Evolutionary conservation across 2,329 filamentous ascomycete genomes (phyloP), one percentile per base, ranked within the genome.

Genomic region (Passalora sequoiae): DNA sequence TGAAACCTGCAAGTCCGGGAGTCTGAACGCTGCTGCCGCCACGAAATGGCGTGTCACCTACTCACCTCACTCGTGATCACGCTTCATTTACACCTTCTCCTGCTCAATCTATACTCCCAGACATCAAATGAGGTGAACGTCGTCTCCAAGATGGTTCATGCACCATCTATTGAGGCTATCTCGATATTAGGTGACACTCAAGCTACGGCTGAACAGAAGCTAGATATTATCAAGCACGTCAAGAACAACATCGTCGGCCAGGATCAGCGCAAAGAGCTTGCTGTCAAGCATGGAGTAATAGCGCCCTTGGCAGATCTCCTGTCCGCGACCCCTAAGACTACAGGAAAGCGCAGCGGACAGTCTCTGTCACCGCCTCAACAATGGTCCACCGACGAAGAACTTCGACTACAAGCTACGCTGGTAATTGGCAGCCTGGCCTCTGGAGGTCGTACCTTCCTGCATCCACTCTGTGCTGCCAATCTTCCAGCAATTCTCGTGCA

Each of bases 161-260:
- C 40, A 31, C 39, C 44, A 22, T 45, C 50, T 10, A 27, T 43
- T 16, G 43, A 46, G 6, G 43, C 38, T 19, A 46, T 41, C 30
- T 35, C 43, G 2, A 16, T 16, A 1, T 20, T 46, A 35, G 38
- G 46, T 30, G 50, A 56, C 43, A 36, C 53, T 31, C 42, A 48
- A 16, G 39, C 47, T 5, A 21, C 53, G 6, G 27, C 65, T 38
- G 61, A 65, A n/a, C 69, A 71, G 48, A 60, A 71, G 29, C 69
- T 73, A 19, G 77, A 81, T 38, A 73, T 96, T 32, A 47, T 46
- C 3, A 80, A 82, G 53, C 72, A 74, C 30, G 70, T 98, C 21
- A 97, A 95, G 71, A 92, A 95, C 65, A 85, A 92, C 51, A 77
- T 94, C 36, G 81, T 95, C 47, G 92, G 92, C 17, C 88, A 97